phyloP scores from a whole-genome alignment of 2,329 filamentous ascomycete species.

The Verticillium nonalfalfae region DNA sequence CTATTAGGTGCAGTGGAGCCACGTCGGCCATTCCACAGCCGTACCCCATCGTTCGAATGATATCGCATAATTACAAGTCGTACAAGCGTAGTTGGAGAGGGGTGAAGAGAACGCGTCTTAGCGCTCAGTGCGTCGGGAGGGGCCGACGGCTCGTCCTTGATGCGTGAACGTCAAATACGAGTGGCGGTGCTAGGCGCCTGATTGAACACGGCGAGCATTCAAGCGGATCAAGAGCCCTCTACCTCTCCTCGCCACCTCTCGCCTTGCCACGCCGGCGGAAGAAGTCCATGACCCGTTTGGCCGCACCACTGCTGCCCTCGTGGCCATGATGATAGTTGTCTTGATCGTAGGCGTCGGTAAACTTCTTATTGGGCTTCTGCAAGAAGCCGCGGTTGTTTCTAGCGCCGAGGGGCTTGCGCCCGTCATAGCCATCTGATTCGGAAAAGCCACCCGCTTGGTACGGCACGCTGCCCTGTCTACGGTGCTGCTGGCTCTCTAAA shows the following conservation, averaged over 20 bases:
- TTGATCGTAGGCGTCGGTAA: slow-evolving; percentile 81
- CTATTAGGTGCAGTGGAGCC: neutral
- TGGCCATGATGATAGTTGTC: slow-evolving; percentile 60
- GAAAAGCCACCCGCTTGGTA: slow-evolving; percentile 33
- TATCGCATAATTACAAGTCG: slow-evolving; percentile 4
- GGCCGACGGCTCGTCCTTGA: slow-evolving; percentile 9
- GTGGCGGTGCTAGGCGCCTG: slow-evolving; percentile 1
- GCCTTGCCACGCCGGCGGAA: slow-evolving; percentile 83
- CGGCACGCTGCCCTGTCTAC: slow-evolving; percentile 30
- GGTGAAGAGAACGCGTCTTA: neutral
- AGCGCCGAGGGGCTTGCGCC: slow-evolving; percentile 15
- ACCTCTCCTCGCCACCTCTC: slow-evolving; percentile 53
- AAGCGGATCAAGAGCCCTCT: slow-evolving; percentile 6
- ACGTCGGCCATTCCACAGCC: neutral
- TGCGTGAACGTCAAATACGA: slow-evolving; percentile 5
- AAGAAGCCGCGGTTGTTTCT: slow-evolving; percentile 47
- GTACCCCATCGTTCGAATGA: neutral
- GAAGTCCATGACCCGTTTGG: slow-evolving; percentile 96
- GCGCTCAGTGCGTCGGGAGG: slow-evolving; percentile 6
- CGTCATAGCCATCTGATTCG: slow-evolving; percentile 35
- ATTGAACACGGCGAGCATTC: slow-evolving; percentile 4
- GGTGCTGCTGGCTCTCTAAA: slow-evolving; percentile 29
- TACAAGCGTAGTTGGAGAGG: neutral
- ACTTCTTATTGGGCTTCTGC: slow-evolving; percentile 82
- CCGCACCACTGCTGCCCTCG: slow-evolving; percentile 78